A percentile compares a stretch with the other conserved stretches of the same genome.
phyloP scores from a whole-genome alignment of 257 asterid species.

The Gentiana macrophylla region DNA sequence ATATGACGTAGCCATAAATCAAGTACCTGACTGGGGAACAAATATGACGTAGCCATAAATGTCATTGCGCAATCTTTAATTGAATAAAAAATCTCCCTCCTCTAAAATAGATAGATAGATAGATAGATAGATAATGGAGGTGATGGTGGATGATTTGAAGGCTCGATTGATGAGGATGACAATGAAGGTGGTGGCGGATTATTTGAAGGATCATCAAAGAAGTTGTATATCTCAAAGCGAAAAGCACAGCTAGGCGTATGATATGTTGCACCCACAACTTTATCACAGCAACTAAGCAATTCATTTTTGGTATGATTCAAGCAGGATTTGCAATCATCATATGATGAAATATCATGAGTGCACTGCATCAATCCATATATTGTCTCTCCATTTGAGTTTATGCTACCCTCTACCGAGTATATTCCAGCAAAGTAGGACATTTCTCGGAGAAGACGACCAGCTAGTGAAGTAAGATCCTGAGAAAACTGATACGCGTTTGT shows the following conservation, averaged over 20 bases:
- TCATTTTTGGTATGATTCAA: neutral
- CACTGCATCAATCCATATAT: conserved; percentile 19
- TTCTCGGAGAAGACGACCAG: neutral
- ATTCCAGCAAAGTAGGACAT: conserved; percentile 7
- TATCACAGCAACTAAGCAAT: conserved; percentile 1
- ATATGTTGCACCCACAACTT: conserved; percentile 5
- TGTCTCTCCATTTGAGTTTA: neutral
- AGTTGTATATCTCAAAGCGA: conserved; percentile 1
- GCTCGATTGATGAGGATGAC: too few relatives aligned
- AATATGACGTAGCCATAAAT: too few relatives aligned
- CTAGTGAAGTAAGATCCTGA: neutral
- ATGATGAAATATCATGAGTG: conserved; percentile 18
- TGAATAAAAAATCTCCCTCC: too few relatives aligned
- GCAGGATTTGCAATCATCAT: conserved; percentile 12
- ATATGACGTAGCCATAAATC: too few relatives aligned
- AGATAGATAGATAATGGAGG: too few relatives aligned
- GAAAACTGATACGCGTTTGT: neutral
- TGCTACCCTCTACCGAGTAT: conserved; percentile 11
- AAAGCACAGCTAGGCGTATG: conserved; percentile 6
- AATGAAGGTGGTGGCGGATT: too few relatives aligned
- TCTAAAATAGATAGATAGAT: too few relatives aligned
- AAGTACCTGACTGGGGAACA: too few relatives aligned
- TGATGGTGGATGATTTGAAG: too few relatives aligned
- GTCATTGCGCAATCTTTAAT: too few relatives aligned
- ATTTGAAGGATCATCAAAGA: too few relatives aligned